A percentile compares a stretch with the other conserved stretches of the same genome.
phyloP scores from a whole-genome alignment of 2,329 filamentous ascomycete species.

The Microdochium trichocladiopsis region DNA sequence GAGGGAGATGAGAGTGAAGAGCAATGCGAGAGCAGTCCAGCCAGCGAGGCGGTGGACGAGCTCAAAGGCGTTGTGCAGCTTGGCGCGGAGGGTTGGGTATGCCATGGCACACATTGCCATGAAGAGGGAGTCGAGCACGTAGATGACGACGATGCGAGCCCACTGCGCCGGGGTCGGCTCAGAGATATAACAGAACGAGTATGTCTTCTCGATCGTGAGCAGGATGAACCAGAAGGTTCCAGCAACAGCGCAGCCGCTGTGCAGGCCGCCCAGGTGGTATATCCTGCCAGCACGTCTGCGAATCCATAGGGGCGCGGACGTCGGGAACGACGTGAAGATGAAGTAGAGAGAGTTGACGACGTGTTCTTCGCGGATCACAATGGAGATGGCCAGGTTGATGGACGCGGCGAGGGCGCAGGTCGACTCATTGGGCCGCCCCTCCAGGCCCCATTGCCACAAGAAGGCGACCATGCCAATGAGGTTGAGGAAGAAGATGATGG shows the following conservation, averaged over 20 bases:
- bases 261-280: constrained; percentile 47
- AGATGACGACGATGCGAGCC: constrained; percentile 33
- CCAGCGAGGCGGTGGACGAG: constrained; percentile 49
- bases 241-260: constrained; percentile 41
- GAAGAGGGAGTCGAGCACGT: constrained; percentile 38
- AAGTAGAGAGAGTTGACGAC: constrained; percentile 38
- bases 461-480: constrained; percentile 9
- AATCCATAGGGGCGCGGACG: constrained; percentile 32
- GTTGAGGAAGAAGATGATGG: constrained; percentile 25
- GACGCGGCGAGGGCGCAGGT: constrained; percentile 5
- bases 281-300: constrained; percentile 38
- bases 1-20: constrained; percentile 36
- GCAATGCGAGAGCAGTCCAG: constrained; percentile 38
- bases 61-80: constrained; percentile 50
- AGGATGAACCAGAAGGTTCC: constrained; percentile 37
- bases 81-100: constrained; percentile 40
- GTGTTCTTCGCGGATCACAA: constrained; percentile 38
- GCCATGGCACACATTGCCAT: constrained; percentile 40
- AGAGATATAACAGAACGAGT: constrained; percentile 8
- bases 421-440: constrained; percentile 2
- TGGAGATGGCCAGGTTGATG: constrained; percentile 30
- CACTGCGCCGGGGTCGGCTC: constrained; percentile 11
- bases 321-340: constrained; percentile 32
- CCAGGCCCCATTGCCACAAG: constrained; percentile 1
- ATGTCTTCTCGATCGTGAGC: constrained; percentile 24